phyloP scores from a whole-genome alignment of 2,329 filamentous ascomycete species.

The Alternaria metachromatica region DNA sequence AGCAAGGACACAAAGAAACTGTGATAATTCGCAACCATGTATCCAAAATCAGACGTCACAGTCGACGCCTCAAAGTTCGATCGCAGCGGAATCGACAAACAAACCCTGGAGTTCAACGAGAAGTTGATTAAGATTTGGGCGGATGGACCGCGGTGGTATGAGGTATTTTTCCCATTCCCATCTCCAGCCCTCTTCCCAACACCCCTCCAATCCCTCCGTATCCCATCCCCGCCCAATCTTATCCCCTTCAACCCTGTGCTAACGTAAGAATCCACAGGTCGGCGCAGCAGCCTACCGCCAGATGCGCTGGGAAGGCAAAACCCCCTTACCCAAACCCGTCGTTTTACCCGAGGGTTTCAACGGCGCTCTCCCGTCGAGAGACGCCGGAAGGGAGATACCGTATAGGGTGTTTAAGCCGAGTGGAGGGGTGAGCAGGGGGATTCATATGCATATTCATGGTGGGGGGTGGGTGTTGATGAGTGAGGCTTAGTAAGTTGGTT shows the following conservation, averaged over 20 bases:
- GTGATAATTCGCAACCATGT: conserved; percentile 22
- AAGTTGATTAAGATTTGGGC: conserved; percentile 52
- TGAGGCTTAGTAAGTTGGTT: conserved; percentile 29
- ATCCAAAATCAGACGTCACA: conserved; percentile 49
- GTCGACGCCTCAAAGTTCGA: conserved; percentile 55
- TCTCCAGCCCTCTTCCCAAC: not conserved
- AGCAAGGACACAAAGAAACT: not conserved
- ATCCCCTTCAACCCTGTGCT: not conserved
- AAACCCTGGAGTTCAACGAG: conserved; percentile 56
- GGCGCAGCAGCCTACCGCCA: conserved; percentile 62
- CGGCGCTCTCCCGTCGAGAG: conserved; percentile 59
- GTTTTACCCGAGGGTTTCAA: conserved; percentile 57
- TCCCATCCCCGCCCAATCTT: not conserved
- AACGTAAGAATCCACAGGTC: conserved; percentile 36
- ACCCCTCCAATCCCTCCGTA: not conserved
- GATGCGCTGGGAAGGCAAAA: conserved; percentile 62
- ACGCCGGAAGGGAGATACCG: conserved; percentile 58
- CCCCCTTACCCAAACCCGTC: conserved; percentile 56
- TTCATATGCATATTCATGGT: conserved; percentile 65
- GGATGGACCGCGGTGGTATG: conserved; percentile 58
- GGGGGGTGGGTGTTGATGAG: conserved; percentile 57
- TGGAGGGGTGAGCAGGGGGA: conserved; percentile 53
- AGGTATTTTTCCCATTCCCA: conserved; percentile 43
- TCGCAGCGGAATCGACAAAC: conserved; percentile 47
- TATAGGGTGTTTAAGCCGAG: conserved; percentile 60